Evolutionary conservation across 2,329 filamentous ascomycete genomes (phyloP), one percentile per base, ranked within the genome.

Genomic region (Ambrosiella xylebori): DNA sequence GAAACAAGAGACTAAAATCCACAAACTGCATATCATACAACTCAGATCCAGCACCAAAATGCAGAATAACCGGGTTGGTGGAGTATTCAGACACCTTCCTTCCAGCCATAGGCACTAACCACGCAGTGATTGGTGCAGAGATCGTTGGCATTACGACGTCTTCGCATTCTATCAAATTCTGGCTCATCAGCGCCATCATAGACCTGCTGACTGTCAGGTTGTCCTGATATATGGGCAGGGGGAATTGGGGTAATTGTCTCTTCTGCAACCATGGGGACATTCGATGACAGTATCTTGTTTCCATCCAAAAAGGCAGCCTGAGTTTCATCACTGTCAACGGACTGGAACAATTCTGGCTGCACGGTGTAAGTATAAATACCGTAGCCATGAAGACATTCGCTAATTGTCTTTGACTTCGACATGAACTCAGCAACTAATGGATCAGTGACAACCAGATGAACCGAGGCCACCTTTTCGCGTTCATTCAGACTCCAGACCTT

Each of bases 401-500:
- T 77, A 57, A 86, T 77, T 1, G 76, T 78, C 63, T 75, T 77
- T 1, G 82, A 80, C 61, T 77, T 77, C 55, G 73, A 71, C 69
- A 79, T 76, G 65, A 88, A 88, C 54, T 71, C 71, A 40, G 71
- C 66, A 27, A 86, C 68, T 7, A 75, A 74, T 56, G 75, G 71
- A 61, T 80, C 76, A 1, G 76, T 74, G 13, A 88, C 76, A 0
- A 84, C 74, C 1, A 89, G 71, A 65, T 88, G 85, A 1, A 81
- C 84, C 0, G 82, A 82, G 7, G 85, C 85, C 52, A 88, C 74
- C 3, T 78, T 73, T 64, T 86, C 87, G 56, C 74, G 74, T 68
- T 90, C 84, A 65, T 85, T 80, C 2, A 89, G 73, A 1, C 80
- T 76, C 85, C 86, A 89, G 61, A 88, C 78, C 63, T 87, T 84